phyloP scores from a whole-genome alignment of 2,329 filamentous ascomycete species.

The Neonectria ditissima region DNA sequence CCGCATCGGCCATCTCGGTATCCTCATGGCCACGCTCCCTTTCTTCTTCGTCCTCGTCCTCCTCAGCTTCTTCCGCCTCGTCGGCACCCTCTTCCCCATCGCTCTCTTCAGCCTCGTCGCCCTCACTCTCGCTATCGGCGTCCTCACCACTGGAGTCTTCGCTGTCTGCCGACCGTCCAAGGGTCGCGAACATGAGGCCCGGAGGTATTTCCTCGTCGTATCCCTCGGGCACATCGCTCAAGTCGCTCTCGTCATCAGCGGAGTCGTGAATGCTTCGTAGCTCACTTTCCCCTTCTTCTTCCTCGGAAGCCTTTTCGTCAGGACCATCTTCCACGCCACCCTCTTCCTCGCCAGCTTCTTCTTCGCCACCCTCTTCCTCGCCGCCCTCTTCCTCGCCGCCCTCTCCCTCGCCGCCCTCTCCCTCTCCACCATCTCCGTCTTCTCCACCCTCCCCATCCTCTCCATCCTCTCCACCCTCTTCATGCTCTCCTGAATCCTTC shows the following conservation, averaged over 20 bases:
- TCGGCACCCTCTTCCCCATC: conserved; percentile 35
- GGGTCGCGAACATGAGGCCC: conserved; percentile 64
- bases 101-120: conserved; percentile 45
- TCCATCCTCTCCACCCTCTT: conserved; percentile 44
- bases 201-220: conserved; percentile 69
- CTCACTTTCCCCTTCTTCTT: conserved; percentile 44
- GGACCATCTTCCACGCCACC: conserved; percentile 46
- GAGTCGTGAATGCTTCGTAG: conserved; percentile 72
- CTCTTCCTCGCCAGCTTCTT: conserved; percentile 39
- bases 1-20: conserved; percentile 31
- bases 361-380: conserved; percentile 48
- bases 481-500: conserved; percentile 55
- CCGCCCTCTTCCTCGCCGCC: conserved; percentile 40
- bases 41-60: conserved; percentile 32
- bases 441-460: conserved; percentile 43
- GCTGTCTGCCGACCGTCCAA: conserved; percentile 48
- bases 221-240: conserved; percentile 65
- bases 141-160: conserved; percentile 52
- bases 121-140: conserved; percentile 51
- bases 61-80: conserved; percentile 42
- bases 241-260: conserved; percentile 76
- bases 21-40: conserved; percentile 32
- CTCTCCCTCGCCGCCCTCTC: conserved; percentile 42
- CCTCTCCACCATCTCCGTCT: conserved; percentile 49
- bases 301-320: conserved; percentile 46